A percentile compares a stretch with the other conserved stretches of the same genome.
Conservation (phyloP, 192 early-diverging fungal genomes). For the Globomyces pollinis-pini region DNA sequence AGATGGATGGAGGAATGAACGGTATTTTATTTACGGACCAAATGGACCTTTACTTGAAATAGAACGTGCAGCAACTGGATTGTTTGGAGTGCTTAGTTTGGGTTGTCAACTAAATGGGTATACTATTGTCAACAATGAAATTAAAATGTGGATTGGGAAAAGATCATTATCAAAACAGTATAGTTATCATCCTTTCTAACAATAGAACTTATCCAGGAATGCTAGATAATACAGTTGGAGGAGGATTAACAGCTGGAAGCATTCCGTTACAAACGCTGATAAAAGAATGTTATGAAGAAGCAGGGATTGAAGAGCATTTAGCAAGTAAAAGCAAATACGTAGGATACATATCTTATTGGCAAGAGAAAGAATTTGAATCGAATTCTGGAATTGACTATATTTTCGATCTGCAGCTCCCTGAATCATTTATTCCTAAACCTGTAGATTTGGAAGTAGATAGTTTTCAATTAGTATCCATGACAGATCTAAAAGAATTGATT, state of each 20-base stretch:
- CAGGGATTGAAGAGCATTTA: conserved; percentile 51
- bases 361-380: conserved; percentile 46
- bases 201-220: conserved; percentile 83
- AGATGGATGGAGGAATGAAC: conserved; percentile 77
- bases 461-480: conserved; percentile 64
- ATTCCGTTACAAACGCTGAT: conserved; percentile 58
- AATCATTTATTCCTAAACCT: conserved; percentile 51
- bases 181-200: too few species aligned
- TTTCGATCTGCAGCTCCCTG: conserved; percentile 73
- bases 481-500: conserved; percentile 48
- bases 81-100: conserved; percentile 78
- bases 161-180: conserved; percentile 71
- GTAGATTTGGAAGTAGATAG: conserved; percentile 80
- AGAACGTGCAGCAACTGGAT: conserved; percentile 69
- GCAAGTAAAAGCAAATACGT: conserved; percentile 42
- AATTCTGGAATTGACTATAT: conserved; percentile 77
- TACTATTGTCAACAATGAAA: conserved; percentile 24
- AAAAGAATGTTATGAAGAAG: conserved; percentile 91
- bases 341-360: conserved; percentile 64
- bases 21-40: conserved; percentile 70
- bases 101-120: conserved; percentile 89
- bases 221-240: conserved; percentile 39
- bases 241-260: conserved; percentile 60
- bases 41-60: conserved; percentile 27
- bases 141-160: conserved; percentile 83